Base-by-base conservation (phyloP, 2,329 filamentous ascomycete genomes). In the Calonectria hawksworthii region DNA sequence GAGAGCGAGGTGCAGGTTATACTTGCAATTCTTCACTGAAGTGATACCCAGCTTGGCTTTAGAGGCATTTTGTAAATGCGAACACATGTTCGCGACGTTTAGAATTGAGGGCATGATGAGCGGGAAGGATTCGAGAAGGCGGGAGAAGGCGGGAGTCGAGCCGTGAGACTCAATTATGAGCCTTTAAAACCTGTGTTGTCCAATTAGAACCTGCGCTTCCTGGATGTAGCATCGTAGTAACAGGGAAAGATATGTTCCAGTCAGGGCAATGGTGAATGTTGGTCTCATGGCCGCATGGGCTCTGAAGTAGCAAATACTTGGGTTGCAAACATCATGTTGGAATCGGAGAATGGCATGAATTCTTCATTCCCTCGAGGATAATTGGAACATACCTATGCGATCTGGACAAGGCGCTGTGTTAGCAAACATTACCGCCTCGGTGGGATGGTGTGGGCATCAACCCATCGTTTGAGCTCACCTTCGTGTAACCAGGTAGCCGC, bases 11-110 rank as follows among this genome's bases (percentile, higher is more conserved):
- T 88, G 88, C 76, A 98, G 92, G 88, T 97, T 96, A 83, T 96
- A 92, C 79, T 96, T 96, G 65, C 92, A 93, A 87, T 94, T 93
- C 59, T 93, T 92, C 76, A 98, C 90, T 10, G 95, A 98, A 38
- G 96, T 98, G 66, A 98, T 89, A 79, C 94, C 94, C 0, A 98
- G 92, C 1, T 94, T 93, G n/a, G 94, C 95, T 82, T 93, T 93
- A 72, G 94, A 94, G 79, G 94, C 95, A 88, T 98, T 98, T 85
- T 97, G 95, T 72, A 98, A 90, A 88, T 98, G 96, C 79, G 95
- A 96, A 90, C 95, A 98, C 86, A 96, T 92, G 88, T 96, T 89
- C 81, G 92, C 90, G 77, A 98, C 90, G 86, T 93, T 92, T 83
- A 91, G 88, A 86, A 98, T 90, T 81, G 85, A 86, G 7, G 85